Evolutionary conservation across 2,329 filamentous ascomycete genomes (phyloP).

Genomic region (Monosporascus sp.): DNA sequence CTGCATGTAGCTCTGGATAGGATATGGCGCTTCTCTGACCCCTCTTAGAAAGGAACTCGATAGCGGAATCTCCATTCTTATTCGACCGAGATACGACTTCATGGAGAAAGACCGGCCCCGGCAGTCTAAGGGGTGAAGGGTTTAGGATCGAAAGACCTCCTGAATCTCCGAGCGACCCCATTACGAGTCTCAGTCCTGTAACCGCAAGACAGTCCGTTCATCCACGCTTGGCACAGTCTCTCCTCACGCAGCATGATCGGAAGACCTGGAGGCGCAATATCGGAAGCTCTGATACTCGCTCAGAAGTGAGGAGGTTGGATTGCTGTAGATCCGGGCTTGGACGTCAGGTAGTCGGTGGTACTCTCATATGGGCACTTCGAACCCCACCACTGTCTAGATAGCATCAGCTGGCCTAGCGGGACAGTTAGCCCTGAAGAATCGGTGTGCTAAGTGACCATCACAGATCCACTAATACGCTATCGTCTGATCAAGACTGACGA

Average conservation of each 20-base stretch:
- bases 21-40: slow-evolving; percentile 44
- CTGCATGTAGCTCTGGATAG: slow-evolving; percentile 57
- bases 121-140: slow-evolving; percentile 41
- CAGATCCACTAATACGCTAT: too few relatives aligned
- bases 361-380: too few relatives aligned
- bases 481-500: too few relatives aligned
- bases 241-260: neutral
- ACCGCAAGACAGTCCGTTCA: neutral
- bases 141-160: slow-evolving; percentile 52
- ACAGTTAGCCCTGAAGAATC: too few relatives aligned
- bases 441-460: too few relatives aligned
- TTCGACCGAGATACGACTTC: slow-evolving; percentile 50
- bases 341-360: too few relatives aligned
- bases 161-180: slow-evolving; percentile 6
- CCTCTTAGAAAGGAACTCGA: slow-evolving; percentile 57
- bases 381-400: too few relatives aligned
- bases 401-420: too few relatives aligned
- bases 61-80: slow-evolving; percentile 40
- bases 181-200: neutral
- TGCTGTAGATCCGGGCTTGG: too few relatives aligned
- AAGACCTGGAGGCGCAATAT: neutral
- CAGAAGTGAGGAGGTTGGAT: too few relatives aligned
- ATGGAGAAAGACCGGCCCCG: slow-evolving; percentile 36
- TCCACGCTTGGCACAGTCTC: neutral
- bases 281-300: neutral